phyloP scores from a whole-genome alignment of 2,329 filamentous ascomycete genomes.

The Arthrinium phaeospermum region DNA sequence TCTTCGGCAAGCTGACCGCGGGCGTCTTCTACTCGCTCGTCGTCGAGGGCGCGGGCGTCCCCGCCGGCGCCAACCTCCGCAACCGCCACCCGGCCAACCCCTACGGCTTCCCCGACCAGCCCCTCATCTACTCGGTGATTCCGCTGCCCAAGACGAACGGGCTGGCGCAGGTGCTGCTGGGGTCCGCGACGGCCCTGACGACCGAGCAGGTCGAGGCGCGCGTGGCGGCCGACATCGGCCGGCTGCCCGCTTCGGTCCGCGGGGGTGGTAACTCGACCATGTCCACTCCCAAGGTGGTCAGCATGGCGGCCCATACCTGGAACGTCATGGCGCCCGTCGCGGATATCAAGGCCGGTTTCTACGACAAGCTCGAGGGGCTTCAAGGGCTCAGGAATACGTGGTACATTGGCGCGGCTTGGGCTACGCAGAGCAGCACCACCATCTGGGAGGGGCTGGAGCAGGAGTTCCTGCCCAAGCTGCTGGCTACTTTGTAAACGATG shows the following conservation, averaged over 20 bases:
- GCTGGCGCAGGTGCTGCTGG: neutral
- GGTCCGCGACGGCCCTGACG: neutral
- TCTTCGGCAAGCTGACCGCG: neutral
- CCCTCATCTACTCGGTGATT: neutral
- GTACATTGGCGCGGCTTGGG: slow-evolving; percentile 7
- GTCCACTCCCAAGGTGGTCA: neutral
- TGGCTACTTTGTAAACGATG: neutral
- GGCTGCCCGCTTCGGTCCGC: neutral
- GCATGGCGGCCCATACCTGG: neutral
- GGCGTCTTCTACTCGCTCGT: slow-evolving; percentile 14
- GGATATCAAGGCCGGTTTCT: neutral
- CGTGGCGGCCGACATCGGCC: neutral
- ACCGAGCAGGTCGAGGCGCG: neutral
- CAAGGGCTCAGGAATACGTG: neutral
- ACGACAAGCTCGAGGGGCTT: neutral
- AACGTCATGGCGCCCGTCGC: neutral
- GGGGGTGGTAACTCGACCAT: neutral
- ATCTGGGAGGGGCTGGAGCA: slow-evolving; percentile 6
- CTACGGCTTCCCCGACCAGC: slow-evolving; percentile 6
- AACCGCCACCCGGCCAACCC: slow-evolving; percentile 16
- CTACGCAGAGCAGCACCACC: neutral
- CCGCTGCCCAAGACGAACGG: neutral
- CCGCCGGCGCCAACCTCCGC: neutral
- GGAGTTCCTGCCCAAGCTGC: neutral
- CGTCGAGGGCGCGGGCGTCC: neutral